phyloP scores from a whole-genome alignment of 192 early-diverging fungal genomes.

The Umbelopsis sp. region DNA sequence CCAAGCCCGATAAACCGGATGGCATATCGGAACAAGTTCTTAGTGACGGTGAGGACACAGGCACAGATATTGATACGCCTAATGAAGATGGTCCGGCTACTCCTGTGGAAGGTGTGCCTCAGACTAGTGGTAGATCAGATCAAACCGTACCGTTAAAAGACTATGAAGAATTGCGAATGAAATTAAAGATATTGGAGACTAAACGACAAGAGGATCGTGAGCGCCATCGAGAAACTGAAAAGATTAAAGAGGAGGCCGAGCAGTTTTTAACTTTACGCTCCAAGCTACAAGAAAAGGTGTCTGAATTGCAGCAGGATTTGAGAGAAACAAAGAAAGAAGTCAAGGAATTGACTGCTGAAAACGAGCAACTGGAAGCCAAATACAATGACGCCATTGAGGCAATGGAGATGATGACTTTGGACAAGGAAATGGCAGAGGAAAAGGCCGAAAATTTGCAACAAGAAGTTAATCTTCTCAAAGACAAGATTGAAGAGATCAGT shows the following conservation, averaged over 20 bases:
- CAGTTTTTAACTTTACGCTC: constrained; percentile 65
- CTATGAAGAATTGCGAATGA: constrained; percentile 78
- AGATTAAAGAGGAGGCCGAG: constrained; percentile 71
- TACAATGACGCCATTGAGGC: constrained; percentile 74
- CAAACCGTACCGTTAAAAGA: constrained; percentile 67
- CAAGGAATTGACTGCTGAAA: constrained; percentile 59
- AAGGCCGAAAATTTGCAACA: constrained; percentile 74
- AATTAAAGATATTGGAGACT: constrained; percentile 74
- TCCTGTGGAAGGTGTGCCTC: constrained; percentile 5
- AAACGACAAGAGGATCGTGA: constrained; percentile 85
- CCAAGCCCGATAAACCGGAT: not conserved
- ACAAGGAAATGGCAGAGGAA: constrained; percentile 94
- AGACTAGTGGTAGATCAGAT: not conserved
- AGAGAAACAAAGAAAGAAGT: constrained; percentile 62
- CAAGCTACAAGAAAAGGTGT: constrained; percentile 71
- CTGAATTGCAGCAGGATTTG: constrained; percentile 73
- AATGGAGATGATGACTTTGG: constrained; percentile 85
- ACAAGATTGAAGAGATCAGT: constrained; percentile 78
- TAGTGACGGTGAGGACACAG: constrained; percentile 8
- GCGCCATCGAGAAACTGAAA: constrained; percentile 71
- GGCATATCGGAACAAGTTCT: not conserved
- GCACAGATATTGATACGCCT: not conserved
- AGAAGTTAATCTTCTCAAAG: constrained; percentile 71
- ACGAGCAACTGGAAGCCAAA: constrained; percentile 67
- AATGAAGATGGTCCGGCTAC: constrained; percentile 10